Percentiles rank a stretch among this genome's conserved stretches.
These are phyloP conservation scores for Aureobasidium namibiae DNA, from an alignment of 2,329 filamentous ascomycete species.

Conservation along the genomic window DNA sequence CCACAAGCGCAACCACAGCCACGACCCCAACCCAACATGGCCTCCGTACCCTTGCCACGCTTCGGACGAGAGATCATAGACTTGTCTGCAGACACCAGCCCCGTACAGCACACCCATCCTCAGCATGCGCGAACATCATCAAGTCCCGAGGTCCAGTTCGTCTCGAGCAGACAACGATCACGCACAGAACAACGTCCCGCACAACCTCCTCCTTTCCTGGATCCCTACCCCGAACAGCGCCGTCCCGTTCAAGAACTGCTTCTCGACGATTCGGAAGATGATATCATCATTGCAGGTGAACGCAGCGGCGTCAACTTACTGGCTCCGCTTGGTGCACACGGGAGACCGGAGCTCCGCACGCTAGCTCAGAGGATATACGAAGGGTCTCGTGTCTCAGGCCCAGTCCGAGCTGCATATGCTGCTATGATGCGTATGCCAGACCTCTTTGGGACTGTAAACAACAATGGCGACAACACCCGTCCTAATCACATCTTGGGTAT, in stretches of 20 bases:
- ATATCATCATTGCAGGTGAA: slow-evolving; percentile 19
- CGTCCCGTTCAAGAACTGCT: slow-evolving; percentile 27
- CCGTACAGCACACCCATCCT: slow-evolving; percentile 15
- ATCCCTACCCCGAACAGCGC: not conserved
- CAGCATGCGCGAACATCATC: slow-evolving; percentile 23
- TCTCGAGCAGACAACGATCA: slow-evolving; percentile 22
- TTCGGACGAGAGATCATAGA: slow-evolving; percentile 37
- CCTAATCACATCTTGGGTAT: not conserved
- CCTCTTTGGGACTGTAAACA: not conserved
- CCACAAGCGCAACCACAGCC: no score
- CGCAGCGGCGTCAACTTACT: slow-evolving; percentile 1
- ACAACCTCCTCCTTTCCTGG: slow-evolving; percentile 14
- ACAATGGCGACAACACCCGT: not conserved
- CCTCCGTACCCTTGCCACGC: slow-evolving; percentile 28
- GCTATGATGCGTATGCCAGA: not conserved
- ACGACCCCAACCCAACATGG: slow-evolving; percentile 14
- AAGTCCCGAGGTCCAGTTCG: slow-evolving; percentile 42
- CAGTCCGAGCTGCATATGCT: not conserved
- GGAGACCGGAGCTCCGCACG: not conserved
- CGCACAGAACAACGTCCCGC: slow-evolving; percentile 9
- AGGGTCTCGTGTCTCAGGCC: not conserved
- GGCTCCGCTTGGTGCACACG: not conserved
- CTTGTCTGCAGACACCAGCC: slow-evolving; percentile 20
- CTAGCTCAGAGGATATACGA: not conserved
- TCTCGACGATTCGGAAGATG: slow-evolving; percentile 24